Evolutionary conservation across 2,329 filamentous ascomycete genomes (phyloP).

Genomic region (Neoscytalidium dimidiatum): DNA sequence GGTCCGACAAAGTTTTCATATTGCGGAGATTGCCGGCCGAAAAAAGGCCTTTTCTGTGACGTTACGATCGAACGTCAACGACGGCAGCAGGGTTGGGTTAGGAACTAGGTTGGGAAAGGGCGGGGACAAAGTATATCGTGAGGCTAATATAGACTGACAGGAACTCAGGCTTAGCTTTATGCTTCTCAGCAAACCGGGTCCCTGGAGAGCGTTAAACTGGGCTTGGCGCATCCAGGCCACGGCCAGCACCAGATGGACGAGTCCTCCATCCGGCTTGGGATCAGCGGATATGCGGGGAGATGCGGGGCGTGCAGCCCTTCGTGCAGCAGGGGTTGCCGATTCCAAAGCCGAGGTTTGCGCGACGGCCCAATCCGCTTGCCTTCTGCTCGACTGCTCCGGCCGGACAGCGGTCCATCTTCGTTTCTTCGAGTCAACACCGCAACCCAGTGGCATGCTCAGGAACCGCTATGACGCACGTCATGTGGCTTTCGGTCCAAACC

Average conservation of each 20-base stretch:
- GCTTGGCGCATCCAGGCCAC: too few species aligned
- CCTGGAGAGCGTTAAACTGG: background rate
- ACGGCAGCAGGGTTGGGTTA: too few species aligned
- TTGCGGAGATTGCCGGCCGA: slow-evolving; percentile 10
- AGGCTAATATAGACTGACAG: too few species aligned
- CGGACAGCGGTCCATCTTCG: background rate
- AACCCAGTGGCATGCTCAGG: background rate
- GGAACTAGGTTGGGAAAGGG: too few species aligned
- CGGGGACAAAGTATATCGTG: too few species aligned
- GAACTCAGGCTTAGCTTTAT: too few species aligned
- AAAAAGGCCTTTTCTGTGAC: background rate
- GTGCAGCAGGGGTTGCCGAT: background rate
- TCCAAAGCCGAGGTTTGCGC: background rate
- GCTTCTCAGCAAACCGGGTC: background rate
- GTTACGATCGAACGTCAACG: too few species aligned
- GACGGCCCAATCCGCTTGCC: background rate
- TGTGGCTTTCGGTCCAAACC: slow-evolving; percentile 6
- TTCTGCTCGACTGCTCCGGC: background rate
- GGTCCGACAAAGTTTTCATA: background rate
- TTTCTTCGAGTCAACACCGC: background rate
- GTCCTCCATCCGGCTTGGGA: background rate
- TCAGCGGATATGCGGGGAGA: background rate
- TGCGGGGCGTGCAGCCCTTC: background rate
- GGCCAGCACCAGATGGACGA: too few species aligned
- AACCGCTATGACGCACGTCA: slow-evolving; percentile 1